Conservation (phyloP, 1,284 basidiomycete species). For the Leccinum pallidistipes region DNA sequence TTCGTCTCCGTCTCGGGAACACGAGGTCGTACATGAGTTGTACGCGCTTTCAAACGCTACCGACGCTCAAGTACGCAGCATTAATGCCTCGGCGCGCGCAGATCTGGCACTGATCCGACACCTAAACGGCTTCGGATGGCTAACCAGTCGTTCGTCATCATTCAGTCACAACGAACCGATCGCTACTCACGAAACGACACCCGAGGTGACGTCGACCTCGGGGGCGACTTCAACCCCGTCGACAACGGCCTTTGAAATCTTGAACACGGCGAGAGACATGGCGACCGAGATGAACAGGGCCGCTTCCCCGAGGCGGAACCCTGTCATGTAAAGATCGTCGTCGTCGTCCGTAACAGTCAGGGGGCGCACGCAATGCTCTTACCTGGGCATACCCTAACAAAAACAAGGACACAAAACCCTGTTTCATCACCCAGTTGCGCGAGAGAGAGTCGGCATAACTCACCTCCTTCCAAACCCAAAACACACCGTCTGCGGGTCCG, state of each 20-base stretch:
- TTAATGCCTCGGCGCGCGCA: slow-evolving; percentile 7
- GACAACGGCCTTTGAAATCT: slow-evolving; percentile 15
- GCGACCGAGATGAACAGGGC: slow-evolving; percentile 19
- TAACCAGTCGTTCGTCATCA: background rate
- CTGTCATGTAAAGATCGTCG: slow-evolving; percentile 1
- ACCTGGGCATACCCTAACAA: slow-evolving; percentile 24
- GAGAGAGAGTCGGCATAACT: background rate
- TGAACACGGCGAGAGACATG: slow-evolving; percentile 20
- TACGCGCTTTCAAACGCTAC: background rate
- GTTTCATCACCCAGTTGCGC: background rate
- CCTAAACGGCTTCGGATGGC: slow-evolving; percentile 19
- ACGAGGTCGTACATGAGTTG: background rate
- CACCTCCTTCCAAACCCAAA: slow-evolving; percentile 28
- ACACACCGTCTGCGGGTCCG: slow-evolving; percentile 16
- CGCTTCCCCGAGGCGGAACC: slow-evolving; percentile 16
- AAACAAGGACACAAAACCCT: background rate
- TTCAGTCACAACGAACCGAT: background rate
- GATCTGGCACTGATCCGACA: slow-evolving; percentile 19
- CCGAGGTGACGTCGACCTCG: slow-evolving; percentile 2
- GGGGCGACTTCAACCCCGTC: slow-evolving; percentile 24
- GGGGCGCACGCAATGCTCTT: background rate
- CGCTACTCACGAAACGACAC: slow-evolving; percentile 11
- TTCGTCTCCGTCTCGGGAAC: background rate
- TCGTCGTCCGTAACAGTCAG: background rate
- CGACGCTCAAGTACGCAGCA: background rate